Evolutionary conservation across 352 stramenopile genomes (phyloP).

Genomic region (Phytophthora citrophthora): DNA sequence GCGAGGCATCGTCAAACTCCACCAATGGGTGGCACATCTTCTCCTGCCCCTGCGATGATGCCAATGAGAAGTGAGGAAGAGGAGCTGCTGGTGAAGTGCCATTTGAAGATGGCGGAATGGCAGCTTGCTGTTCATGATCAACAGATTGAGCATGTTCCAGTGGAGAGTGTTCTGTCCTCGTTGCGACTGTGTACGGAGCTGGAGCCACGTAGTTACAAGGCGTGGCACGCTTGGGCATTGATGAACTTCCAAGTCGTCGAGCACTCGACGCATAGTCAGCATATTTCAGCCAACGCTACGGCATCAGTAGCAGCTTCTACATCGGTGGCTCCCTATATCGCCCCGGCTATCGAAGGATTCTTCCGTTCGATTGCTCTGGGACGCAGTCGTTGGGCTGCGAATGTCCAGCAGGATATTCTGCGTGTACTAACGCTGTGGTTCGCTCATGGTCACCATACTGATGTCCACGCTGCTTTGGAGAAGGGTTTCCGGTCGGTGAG

Average conservation of each 20-base stretch:
- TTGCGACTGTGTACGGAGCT: slow-evolving; percentile 75
- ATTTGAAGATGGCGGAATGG: slow-evolving; percentile 88
- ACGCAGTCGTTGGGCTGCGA: slow-evolving; percentile 94
- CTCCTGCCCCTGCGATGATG: slow-evolving; percentile 35
- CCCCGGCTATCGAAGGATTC: slow-evolving; percentile 90
- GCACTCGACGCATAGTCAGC: slow-evolving; percentile 68
- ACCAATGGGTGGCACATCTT: slow-evolving; percentile 19
- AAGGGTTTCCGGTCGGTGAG: slow-evolving; percentile 92
- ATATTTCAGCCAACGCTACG: slow-evolving; percentile 41
- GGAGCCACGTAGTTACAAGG: slow-evolving; percentile 81
- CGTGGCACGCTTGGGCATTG: slow-evolving; percentile 97
- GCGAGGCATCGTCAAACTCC: slow-evolving; percentile 35
- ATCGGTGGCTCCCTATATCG: slow-evolving; percentile 62
- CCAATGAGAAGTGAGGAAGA: slow-evolving; percentile 59
- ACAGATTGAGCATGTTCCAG: slow-evolving; percentile 78
- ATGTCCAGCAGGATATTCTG: slow-evolving; percentile 98
- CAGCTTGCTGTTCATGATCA: slow-evolving; percentile 84
- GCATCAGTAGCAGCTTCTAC: slow-evolving; percentile 26
- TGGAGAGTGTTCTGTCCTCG: slow-evolving; percentile 71
- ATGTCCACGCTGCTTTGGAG: slow-evolving; percentile 85
- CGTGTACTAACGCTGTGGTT: slow-evolving; percentile 99
- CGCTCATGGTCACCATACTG: slow-evolving; percentile 92
- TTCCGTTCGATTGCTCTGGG: slow-evolving; percentile 96
- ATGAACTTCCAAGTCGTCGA: slow-evolving; percentile 97
- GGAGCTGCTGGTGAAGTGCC: slow-evolving; percentile 82